Evolutionary conservation across 2,329 filamentous ascomycete species (phyloP).

Genomic region (Sporothrix euskadiensis): DNA sequence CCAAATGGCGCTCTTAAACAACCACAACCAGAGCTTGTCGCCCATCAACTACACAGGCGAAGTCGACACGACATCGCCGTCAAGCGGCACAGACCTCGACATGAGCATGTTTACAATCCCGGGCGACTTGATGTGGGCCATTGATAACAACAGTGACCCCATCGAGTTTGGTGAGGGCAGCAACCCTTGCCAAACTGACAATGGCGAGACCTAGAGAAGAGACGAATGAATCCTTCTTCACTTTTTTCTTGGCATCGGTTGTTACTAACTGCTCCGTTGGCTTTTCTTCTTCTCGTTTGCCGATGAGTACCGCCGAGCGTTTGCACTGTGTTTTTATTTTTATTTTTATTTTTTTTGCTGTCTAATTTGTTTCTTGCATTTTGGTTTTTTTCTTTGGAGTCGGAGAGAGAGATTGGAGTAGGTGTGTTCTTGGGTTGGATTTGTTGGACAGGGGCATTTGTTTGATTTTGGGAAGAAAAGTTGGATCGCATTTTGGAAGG

Average conservation of each 20-base stretch:
- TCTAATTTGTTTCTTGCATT: neutral
- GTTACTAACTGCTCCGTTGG: neutral
- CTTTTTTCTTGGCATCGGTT: neutral
- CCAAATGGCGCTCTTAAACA: neutral
- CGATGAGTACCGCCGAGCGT: neutral
- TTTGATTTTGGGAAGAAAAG: neutral
- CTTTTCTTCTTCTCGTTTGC: neutral
- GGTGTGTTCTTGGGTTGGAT: neutral
- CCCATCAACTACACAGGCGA: neutral
- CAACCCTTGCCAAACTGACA: neutral
- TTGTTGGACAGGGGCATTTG: neutral
- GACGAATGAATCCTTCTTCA: neutral
- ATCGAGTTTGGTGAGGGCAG: no score
- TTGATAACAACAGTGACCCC: neutral
- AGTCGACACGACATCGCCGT: neutral
- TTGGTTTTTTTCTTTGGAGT: neutral
- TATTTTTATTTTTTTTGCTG: neutral
- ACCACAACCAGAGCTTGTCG: neutral
- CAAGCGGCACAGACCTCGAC: neutral
- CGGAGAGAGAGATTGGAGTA: neutral
- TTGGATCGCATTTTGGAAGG: neutral
- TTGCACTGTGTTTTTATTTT: neutral
- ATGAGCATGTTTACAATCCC: neutral
- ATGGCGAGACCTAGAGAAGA: neutral
- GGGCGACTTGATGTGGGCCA: neutral